Evolutionary conservation across 306 rosid genomes (phyloP), one percentile per base, ranked within the genome.

Genomic region (Cucurbita argyrosperma): DNA sequence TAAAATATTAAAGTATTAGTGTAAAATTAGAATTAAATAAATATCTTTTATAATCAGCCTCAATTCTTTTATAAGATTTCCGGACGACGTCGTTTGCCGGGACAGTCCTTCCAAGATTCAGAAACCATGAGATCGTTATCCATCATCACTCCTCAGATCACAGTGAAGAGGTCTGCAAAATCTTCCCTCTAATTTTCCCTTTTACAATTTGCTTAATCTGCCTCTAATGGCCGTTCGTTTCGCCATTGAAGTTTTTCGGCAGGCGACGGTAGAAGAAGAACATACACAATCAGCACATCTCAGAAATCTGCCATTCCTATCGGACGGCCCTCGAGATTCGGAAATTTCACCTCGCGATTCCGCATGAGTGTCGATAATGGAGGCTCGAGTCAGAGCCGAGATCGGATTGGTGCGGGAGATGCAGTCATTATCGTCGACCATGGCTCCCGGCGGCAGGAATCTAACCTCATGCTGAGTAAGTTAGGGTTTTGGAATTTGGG

Each of bases 391-490:
- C 79, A 39, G 76, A 79, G 30, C 57, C 62, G 81, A 57, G 70
- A 76, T 12, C 84, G 77, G 60, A 80, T 94, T 76, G 82, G 89
- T 52, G 77, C 43, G 4, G 77, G 73, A 72, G 96, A 94, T 59
- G 95, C 88, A 12, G 78, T 94, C 76, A 82, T 94, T 50, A 89
- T 94, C 77, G 95, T 94, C 74, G 97, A 94, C 85, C 99, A 91
- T 16, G 99, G 99, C 45, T 94, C 96, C 1, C 96, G 96, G 60
- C 96, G 96, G 51, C 84, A 74, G 86, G 97, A 94, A 75, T 89
- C 97, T 16, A 94, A 94, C 79, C 79, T 85, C 78, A 84, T 94
- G 97, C 90, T 94, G 52, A 80, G 99, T 94, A 84, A 85, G 97
- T 67, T 52, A 19, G 15, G 50, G 73, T 50, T 72, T 55, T 11